Evolutionary conservation across 345 rosid genomes (phyloP), one percentile per base, ranked within the genome.

Genomic region (Rhodomyrtus tomentosa): DNA sequence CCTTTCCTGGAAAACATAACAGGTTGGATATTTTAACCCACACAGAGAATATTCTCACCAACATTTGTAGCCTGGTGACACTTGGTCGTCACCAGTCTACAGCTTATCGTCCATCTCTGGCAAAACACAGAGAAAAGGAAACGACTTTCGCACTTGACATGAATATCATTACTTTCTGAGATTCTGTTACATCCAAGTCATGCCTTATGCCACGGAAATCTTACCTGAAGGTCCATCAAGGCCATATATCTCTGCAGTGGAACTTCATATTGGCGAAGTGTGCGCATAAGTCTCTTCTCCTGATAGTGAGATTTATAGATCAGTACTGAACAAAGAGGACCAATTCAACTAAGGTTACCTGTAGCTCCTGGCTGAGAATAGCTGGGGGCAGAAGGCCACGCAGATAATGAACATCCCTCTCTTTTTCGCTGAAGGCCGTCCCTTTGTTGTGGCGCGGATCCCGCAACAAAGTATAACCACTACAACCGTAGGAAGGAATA

Each of bases 201-300:
- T 50, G 55, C 83, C 56, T 29, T 7, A 13, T 12, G 76, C 38
- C 25, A 49, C 7, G 50, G 52, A 50, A 81, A 21, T 55, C 38
- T 62, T 81, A 96, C 98, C 96, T 97, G 98, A 81, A 97, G 99
- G 88, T 95, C 99, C 98, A 95, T 93, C 93, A 97, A 90, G 51
- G 98, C 98, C 87, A 95, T 89, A 86, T 95, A 97, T 82, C 94
- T 93, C 56, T 97, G 99, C 81, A 97, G 80, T 48, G 99, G 99
- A 90, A 95, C 96, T 82, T 92, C 52, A 83, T 94, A 97, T 82
- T 93, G 92, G 38, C 98, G 98, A 83, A 97, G 93, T 85, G 88
- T 95, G 68, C 91, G 93, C 98, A 97, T 92, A 88, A 95, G 15
- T 82, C 84, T 93, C 90, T 85, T 91, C 93, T 92, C 94, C 98